phyloP scores from a whole-genome alignment of 2,329 filamentous ascomycete genomes.

The Metarhizium humberi region DNA sequence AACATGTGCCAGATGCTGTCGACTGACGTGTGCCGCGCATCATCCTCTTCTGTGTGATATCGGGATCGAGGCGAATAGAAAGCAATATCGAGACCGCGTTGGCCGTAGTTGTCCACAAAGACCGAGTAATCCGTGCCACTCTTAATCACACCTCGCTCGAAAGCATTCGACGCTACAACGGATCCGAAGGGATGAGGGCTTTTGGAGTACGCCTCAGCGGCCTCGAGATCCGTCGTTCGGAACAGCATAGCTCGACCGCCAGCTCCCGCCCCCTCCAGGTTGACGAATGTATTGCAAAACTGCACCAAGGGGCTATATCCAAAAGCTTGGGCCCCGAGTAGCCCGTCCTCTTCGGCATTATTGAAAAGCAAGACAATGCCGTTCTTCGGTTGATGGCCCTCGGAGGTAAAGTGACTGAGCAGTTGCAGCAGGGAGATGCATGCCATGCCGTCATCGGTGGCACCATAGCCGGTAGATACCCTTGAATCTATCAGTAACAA shows the following conservation, averaged over 20 bases:
- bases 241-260: constrained; percentile 84
- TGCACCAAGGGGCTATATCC: constrained; percentile 71
- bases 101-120: constrained; percentile 66
- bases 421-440: constrained; percentile 81
- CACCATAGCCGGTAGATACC: constrained; percentile 84
- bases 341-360: constrained; percentile 89
- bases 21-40: constrained; percentile 65
- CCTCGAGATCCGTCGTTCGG: constrained; percentile 76
- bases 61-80: constrained; percentile 79
- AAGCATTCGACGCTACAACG: constrained; percentile 75
- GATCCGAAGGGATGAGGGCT: constrained; percentile 72
- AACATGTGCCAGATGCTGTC: constrained; percentile 88
- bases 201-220: constrained; percentile 68
- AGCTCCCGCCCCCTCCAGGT: constrained; percentile 89
- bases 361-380: constrained; percentile 83
- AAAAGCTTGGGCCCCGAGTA: constrained; percentile 81
- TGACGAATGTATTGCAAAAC: constrained; percentile 81
- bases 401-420: constrained; percentile 72
- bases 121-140: constrained; percentile 88
- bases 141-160: constrained; percentile 65
- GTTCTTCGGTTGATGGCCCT: constrained; percentile 62
- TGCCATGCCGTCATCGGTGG: constrained; percentile 88
- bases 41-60: constrained; percentile 89
- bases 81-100: constrained; percentile 83
- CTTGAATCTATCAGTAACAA: constrained; percentile 29